Percentiles rank a stretch among this genome's conserved stretches.
These are phyloP conservation scores for Fusarium sp. DNA, from an alignment of 2,329 filamentous ascomycete genomes.

Conservation along the genomic window DNA sequence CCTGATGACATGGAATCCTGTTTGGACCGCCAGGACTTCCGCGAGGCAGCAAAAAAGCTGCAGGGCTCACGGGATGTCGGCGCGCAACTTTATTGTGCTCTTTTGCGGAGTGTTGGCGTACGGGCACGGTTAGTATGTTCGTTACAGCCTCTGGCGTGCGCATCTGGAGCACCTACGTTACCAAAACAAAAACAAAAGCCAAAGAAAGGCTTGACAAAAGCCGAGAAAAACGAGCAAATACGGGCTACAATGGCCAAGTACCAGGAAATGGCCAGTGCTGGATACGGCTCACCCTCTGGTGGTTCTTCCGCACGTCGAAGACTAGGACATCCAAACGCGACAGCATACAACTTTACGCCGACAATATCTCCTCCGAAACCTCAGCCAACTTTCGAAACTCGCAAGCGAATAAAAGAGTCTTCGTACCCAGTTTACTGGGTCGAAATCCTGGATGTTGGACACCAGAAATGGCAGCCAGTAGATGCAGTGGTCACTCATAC, in stretches of 20 bases:
- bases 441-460: conserved; percentile 85
- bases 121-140: conserved; percentile 89
- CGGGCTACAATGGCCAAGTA: conserved; percentile 56
- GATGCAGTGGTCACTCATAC: conserved; percentile 84
- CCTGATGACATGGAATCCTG: conserved; percentile 74
- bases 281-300: conserved; percentile 46
- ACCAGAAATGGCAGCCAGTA: conserved; percentile 91
- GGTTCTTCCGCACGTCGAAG: conserved; percentile 58
- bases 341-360: conserved; percentile 63
- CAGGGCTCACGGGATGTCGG: conserved; percentile 89
- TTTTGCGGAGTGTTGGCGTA: conserved; percentile 85
- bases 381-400: conserved; percentile 49
- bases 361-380: conserved; percentile 52
- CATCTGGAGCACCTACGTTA: conserved; percentile 62
- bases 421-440: conserved; percentile 92
- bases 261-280: conserved; percentile 47
- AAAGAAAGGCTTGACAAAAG: conserved; percentile 46
- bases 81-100: conserved; percentile 88
- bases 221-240: conserved; percentile 51
- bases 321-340: conserved; percentile 65
- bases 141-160: conserved; percentile 82
- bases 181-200: conserved; percentile 51
- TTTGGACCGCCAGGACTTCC: conserved; percentile 78
- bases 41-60: conserved; percentile 72
- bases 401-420: conserved; percentile 71